phyloP scores from a whole-genome alignment of 305 asterid species.

The Salvia sclarea region DNA sequence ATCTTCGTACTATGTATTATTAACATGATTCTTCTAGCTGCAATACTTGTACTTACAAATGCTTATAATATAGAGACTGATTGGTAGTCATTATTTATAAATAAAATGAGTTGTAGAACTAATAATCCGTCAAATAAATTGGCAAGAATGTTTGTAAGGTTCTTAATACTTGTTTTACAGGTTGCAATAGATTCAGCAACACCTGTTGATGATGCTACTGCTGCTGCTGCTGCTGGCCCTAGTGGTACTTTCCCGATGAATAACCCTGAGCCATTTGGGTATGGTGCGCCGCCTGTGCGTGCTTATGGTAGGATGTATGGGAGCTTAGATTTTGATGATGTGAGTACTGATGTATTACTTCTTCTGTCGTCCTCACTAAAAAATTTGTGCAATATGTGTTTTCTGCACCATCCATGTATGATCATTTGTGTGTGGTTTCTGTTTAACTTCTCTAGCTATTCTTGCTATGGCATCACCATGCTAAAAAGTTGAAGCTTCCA shows the following conservation, averaged over 20 bases:
- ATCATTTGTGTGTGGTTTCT: slow-evolving; percentile 6
- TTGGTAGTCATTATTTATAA: slow-evolving; percentile 1
- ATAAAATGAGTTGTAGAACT: neutral
- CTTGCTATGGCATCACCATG: neutral
- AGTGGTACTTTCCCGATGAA: slow-evolving; percentile 64
- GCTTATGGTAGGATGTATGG: slow-evolving; percentile 90
- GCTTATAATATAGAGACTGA: neutral
- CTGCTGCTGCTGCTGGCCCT: slow-evolving; percentile 51
- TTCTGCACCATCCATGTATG: slow-evolving; percentile 1
- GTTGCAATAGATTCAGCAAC: slow-evolving; percentile 99
- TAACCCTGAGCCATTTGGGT: slow-evolving; percentile 76
- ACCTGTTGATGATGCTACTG: slow-evolving; percentile 67
- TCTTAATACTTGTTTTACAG: slow-evolving; percentile 42
- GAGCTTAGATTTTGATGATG: slow-evolving; percentile 85
- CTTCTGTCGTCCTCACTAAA: slow-evolving; percentile 4
- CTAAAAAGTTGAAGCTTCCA: slow-evolving; percentile 6
- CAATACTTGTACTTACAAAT: neutral
- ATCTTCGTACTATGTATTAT: neutral
- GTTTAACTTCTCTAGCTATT: neutral
- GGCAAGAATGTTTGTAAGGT: slow-evolving; percentile 5
- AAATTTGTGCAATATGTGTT: neutral
- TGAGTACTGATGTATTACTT: slow-evolving; percentile 47
- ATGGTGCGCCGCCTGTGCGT: slow-evolving; percentile 84
- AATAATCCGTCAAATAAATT: neutral
- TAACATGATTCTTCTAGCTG: slow-evolving; percentile 3